Evolutionary conservation across 805 yeast genomes (phyloP).

Genomic region (Sungouiella thailandica): DNA sequence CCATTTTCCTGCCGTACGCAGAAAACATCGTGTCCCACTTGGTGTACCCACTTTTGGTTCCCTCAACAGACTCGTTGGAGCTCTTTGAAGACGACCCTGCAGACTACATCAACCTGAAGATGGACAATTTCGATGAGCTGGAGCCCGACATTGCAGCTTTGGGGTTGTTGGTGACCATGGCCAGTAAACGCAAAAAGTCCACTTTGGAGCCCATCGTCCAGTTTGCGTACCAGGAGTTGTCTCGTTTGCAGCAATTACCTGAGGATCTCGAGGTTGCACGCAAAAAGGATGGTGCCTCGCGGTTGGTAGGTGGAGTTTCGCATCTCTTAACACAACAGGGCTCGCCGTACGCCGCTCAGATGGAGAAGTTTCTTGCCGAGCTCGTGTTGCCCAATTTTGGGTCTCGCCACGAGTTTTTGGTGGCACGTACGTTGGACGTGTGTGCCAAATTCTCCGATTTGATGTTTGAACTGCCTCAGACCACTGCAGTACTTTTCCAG

Average conservation of each 20-base stretch:
- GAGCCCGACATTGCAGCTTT: constrained; percentile 77
- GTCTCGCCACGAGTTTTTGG: constrained; percentile 59
- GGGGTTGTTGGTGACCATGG: constrained; percentile 65
- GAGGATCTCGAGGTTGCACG: constrained; percentile 48
- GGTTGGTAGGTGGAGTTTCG: constrained; percentile 72
- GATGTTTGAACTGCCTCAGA: constrained; percentile 36
- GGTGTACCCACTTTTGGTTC: constrained; percentile 70
- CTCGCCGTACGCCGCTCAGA: constrained; percentile 55
- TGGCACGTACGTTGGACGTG: constrained; percentile 70
- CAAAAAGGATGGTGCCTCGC: constrained; percentile 71
- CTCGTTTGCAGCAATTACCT: constrained; percentile 19
- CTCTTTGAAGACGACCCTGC: constrained; percentile 81
- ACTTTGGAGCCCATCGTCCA: constrained; percentile 58
- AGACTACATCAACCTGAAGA: constrained; percentile 73
- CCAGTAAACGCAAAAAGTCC: constrained; percentile 57
- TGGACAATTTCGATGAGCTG: constrained; percentile 51
- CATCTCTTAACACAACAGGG: constrained; percentile 49
- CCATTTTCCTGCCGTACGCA: constrained; percentile 57
- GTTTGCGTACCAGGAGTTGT: constrained; percentile 51
- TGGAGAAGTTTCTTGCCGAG: constrained; percentile 62
- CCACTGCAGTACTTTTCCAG: constrained; percentile 24
- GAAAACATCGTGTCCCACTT: constrained; percentile 64
- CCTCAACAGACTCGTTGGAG: constrained; percentile 63
- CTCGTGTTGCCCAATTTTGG: constrained; percentile 70
- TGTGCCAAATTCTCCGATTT: constrained; percentile 61